phyloP scores from a whole-genome alignment of 345 rosid genomes.

The Eucalyptus erythrocorys region DNA sequence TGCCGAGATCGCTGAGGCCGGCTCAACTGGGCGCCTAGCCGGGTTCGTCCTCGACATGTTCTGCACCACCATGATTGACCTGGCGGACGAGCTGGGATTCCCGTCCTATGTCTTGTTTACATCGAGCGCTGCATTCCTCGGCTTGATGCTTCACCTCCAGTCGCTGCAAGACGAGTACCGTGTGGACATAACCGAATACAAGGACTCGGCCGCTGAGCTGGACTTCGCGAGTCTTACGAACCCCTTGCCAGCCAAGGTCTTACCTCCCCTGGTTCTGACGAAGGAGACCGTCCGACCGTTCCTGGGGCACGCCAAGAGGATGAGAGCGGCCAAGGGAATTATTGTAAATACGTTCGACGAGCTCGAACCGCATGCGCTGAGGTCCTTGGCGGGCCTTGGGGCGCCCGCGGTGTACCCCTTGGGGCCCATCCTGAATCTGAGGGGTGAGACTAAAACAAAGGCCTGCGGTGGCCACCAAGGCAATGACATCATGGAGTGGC shows the following conservation, averaged over 20 bases:
- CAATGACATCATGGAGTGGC: too few relatives aligned
- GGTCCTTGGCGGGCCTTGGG: background rate
- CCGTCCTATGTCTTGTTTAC: constrained; percentile 37
- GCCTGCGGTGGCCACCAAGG: too few relatives aligned
- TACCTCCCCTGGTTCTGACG: constrained; percentile 2
- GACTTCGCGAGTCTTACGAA: constrained; percentile 10
- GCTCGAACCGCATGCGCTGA: constrained; percentile 22
- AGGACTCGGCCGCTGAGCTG: constrained; percentile 12
- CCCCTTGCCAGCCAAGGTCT: constrained; percentile 16
- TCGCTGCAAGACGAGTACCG: constrained; percentile 1
- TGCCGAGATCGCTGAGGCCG: background rate
- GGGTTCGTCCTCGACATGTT: constrained; percentile 46
- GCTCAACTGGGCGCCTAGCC: background rate
- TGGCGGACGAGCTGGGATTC: constrained; percentile 21
- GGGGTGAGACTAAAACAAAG: too few relatives aligned
- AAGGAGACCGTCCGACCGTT: background rate
- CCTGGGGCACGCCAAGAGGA: background rate
- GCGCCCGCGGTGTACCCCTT: background rate
- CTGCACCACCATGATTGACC: constrained; percentile 32
- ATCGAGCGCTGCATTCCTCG: constrained; percentile 25
- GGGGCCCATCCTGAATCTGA: too few relatives aligned
- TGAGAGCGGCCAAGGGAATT: constrained; percentile 20
- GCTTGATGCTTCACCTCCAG: background rate
- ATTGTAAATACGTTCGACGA: constrained; percentile 31
- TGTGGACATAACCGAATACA: constrained; percentile 1